Base-by-base conservation (phyloP, 345 rosid genomes). In the Eutrema heterophyllum region DNA sequence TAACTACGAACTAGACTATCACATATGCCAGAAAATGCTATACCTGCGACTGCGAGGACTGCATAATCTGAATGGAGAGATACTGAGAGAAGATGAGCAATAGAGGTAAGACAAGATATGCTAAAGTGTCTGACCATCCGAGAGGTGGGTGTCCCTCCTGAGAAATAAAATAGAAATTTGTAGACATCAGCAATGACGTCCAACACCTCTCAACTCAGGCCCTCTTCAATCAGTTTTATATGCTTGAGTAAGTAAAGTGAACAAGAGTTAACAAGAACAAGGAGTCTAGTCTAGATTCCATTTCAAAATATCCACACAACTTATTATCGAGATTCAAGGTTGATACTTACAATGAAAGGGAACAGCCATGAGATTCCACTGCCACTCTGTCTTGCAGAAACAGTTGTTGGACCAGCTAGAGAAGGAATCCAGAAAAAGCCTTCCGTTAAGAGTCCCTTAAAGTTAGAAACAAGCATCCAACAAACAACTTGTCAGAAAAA, bases 351-450 rank as follows among this genome's bases (percentile, higher is more conserved):
- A 15, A 87, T 80, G 76, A 95, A 92, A 38, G 97, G 97, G 71
- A 95, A 95, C 63, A 95, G 84, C 99, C 99, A 95, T 43, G 97
- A 91, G 78, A 86, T 82, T 69, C 97, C 96, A 68, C 93, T 84
- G 67, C 96, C 97, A 64, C 54, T 88, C 74, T 89, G 99, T 72
- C 92, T 86, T 46, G 93, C 86, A 61, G 96, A 97, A 68, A 87
- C 76, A 39, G 97, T 86, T 13, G 97, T 95, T 59, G 99, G 97
- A 73, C 99, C 97, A 67, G 99, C 84, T 15, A 95, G 83, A 51
- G 99, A 87, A 72, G 97, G 99, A 84, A 95, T 95, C 97, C 97
- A 92, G 78, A 95, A 91, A 85, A 95, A 95, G 61, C 99, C 97
- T 88, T 95, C 98, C 4, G 97, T 83, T 38, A 95, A 92, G 67